Percentiles rank a stretch among this genome's conserved stretches.
These are phyloP conservation scores for Citrus glauca DNA, from an alignment of 345 rosid genomes.

Conservation along the genomic window DNA sequence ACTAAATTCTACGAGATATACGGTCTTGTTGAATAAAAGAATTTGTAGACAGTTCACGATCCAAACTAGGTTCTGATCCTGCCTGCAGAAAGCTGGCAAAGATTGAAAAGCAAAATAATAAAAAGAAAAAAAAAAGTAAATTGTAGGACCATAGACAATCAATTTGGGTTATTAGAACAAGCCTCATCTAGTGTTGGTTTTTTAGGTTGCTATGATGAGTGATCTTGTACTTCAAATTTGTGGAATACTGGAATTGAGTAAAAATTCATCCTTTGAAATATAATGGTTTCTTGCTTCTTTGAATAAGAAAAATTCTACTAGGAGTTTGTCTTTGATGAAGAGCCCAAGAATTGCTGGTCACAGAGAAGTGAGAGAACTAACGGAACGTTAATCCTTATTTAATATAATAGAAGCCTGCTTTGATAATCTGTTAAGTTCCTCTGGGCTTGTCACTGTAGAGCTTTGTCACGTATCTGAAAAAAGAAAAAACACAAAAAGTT, in stretches of 20 bases:
- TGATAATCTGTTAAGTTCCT: not conserved
- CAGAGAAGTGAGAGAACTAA: too few species aligned
- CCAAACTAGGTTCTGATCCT: not conserved
- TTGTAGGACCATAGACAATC: not conserved
- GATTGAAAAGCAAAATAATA: not conserved
- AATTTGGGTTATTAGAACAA: not conserved
- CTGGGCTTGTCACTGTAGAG: not conserved
- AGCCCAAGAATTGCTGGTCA: not conserved
- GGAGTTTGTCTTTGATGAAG: not conserved
- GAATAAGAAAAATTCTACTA: not conserved
- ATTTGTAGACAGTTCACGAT: not conserved
- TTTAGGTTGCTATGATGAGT: not conserved
- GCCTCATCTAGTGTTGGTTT: not conserved
- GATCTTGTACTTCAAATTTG: not conserved
- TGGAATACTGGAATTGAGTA: not conserved
- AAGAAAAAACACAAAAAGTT: not conserved
- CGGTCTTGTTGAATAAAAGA: not conserved
- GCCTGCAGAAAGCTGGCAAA: not conserved
- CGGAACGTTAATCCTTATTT: not conserved
- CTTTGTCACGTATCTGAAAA: not conserved
- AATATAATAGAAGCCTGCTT: not conserved
- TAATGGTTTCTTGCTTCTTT: not conserved
- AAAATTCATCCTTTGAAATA: not conserved
- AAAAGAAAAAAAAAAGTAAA: too few species aligned
- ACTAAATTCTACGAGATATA: not conserved